phyloP scores from a whole-genome alignment of 2,329 filamentous ascomycete species.

The Graphilbum sp. region DNA sequence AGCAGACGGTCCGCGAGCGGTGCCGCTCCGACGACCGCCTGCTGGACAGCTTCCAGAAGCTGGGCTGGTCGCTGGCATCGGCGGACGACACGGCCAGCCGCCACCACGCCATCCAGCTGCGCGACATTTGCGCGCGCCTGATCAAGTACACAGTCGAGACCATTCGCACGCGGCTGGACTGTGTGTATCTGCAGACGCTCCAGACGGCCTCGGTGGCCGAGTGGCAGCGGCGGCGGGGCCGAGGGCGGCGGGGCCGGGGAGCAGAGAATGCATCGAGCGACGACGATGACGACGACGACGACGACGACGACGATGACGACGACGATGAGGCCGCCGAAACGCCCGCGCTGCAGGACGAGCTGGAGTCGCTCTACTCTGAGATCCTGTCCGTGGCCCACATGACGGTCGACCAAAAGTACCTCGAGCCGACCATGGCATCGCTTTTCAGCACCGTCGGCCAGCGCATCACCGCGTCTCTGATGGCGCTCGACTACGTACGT shows the following conservation, averaged over 20 bases:
- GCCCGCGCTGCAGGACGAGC: constrained; percentile 40
- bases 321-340: too few relatives aligned
- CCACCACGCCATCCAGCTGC: constrained; percentile 36
- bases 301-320: too few relatives aligned
- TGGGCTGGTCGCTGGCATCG: constrained; percentile 42
- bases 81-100: constrained; percentile 19
- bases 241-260: too few relatives aligned
- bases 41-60: constrained; percentile 46
- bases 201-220: too few relatives aligned
- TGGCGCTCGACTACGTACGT: constrained; percentile 35
- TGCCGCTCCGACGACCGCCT: constrained; percentile 49
- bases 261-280: constrained; percentile 13
- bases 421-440: constrained; percentile 39
- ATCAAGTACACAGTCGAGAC: constrained; percentile 42
- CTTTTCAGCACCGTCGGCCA: constrained; percentile 26
- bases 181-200: constrained; percentile 34
- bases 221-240: too few relatives aligned
- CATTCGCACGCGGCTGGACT: constrained; percentile 35
- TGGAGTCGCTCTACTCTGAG: constrained; percentile 54
- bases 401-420: constrained; percentile 50
- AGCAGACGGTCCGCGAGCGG: constrained; percentile 29
- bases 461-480: constrained; percentile 25
- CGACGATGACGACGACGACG: too few relatives aligned
- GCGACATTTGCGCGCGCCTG: constrained; percentile 39
- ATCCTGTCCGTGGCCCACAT: constrained; percentile 55